phyloP scores from a whole-genome alignment of 306 rosid genomes.

The Urtica urens region DNA sequence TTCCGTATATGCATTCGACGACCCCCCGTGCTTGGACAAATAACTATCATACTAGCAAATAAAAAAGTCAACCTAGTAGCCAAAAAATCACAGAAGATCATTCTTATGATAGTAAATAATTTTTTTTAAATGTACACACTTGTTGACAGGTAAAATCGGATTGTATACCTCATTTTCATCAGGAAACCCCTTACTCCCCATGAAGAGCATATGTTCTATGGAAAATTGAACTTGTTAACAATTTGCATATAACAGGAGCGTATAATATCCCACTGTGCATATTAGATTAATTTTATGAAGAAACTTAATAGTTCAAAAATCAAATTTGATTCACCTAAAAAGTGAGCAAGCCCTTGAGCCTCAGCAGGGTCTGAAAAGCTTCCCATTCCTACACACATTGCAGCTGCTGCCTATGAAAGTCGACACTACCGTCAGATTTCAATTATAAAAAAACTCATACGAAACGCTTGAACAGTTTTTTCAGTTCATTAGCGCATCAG shows the following conservation, averaged over 20 bases:
- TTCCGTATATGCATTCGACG: slow-evolving; percentile 92
- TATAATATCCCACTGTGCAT: too few species aligned
- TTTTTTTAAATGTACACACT: background rate
- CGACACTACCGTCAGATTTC: too few species aligned
- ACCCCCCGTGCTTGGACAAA: slow-evolving; percentile 96
- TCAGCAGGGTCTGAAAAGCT: slow-evolving; percentile 85
- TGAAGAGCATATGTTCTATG: slow-evolving; percentile 99
- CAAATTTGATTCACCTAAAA: slow-evolving; percentile 49
- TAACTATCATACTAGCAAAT: slow-evolving; percentile 84
- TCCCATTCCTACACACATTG: slow-evolving; percentile 93
- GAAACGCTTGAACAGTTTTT: too few species aligned
- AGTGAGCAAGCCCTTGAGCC: slow-evolving; percentile 95
- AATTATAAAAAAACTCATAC: too few species aligned
- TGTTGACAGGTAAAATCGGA: slow-evolving; percentile 7
- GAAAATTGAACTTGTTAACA: slow-evolving; percentile 8
- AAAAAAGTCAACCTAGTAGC: slow-evolving; percentile 28
- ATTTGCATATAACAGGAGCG: background rate
- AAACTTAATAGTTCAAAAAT: background rate
- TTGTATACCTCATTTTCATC: slow-evolving; percentile 92
- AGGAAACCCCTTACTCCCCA: slow-evolving; percentile 89
- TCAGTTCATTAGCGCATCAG: too few species aligned
- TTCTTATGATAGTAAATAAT: background rate
- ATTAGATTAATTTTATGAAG: background rate
- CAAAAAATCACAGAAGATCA: slow-evolving; percentile 14
- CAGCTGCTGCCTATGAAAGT: slow-evolving; percentile 80